These are phyloP conservation scores for Yarrowia yakushimensis DNA, from an alignment of 805 yeast species.

Conservation along the genomic window DNA sequence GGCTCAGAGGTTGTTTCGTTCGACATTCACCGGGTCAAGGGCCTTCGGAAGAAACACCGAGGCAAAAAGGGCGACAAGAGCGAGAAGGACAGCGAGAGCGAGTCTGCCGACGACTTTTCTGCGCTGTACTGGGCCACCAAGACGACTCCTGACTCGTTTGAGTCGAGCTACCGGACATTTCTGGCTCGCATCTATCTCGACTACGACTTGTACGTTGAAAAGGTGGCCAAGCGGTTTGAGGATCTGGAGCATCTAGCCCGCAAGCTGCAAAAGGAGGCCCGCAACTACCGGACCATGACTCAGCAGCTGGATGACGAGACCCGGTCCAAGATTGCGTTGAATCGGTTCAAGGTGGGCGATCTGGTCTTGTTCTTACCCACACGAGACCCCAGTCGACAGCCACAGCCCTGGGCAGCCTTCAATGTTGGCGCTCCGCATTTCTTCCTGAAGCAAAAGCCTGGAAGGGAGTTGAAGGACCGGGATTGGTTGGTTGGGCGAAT, in stretches of 20 bases:
- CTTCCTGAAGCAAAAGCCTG: conserved; percentile 54
- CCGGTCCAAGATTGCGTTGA: conserved; percentile 59
- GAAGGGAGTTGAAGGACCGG: conserved; percentile 42
- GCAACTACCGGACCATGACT: conserved; percentile 42
- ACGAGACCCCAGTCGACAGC: conserved; percentile 43
- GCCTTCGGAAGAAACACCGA: conserved; percentile 37
- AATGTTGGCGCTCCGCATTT: conserved; percentile 85
- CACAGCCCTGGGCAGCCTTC: conserved; percentile 88
- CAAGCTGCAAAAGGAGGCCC: conserved; percentile 71
- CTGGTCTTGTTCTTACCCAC: conserved; percentile 84
- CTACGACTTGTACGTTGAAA: conserved; percentile 41
- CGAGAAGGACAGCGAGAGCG: conserved; percentile 4
- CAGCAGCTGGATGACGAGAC: conserved; percentile 36
- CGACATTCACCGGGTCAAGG: conserved; percentile 66
- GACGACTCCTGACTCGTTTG: conserved; percentile 23
- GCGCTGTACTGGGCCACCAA: conserved; percentile 50
- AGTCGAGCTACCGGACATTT: conserved; percentile 29
- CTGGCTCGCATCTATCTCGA: conserved; percentile 38
- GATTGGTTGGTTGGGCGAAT: conserved; percentile 87
- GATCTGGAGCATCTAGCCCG: conserved; percentile 91
- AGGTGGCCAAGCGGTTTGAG: conserved; percentile 68
- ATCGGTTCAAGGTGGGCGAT: conserved; percentile 67
- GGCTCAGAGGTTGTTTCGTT: conserved; percentile 42
- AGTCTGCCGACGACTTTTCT: conserved; percentile 18
- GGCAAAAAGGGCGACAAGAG: conserved; percentile 1